A percentile compares a stretch with the other conserved stretches of the same genome.
Conservation (phyloP, 2,329 filamentous ascomycete genomes). For the Leptosphaerulina australis region DNA sequence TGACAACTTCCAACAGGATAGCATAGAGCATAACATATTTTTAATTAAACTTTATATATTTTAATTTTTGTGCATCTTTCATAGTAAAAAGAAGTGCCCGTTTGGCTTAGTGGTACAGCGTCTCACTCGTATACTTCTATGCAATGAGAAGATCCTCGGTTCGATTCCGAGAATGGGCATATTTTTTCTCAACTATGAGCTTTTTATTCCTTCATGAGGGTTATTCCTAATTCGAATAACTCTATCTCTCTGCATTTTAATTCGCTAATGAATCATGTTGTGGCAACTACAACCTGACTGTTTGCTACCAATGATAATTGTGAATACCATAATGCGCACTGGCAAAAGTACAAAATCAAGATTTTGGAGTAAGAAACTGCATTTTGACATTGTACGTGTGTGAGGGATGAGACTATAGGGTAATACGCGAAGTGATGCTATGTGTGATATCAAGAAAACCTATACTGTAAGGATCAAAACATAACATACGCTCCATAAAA, state of each 20-base stretch:
- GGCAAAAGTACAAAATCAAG: too few relatives aligned
- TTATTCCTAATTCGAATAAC: too few relatives aligned
- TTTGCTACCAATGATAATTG: too few relatives aligned
- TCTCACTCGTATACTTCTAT: slow-evolving; percentile 17
- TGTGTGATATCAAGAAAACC: neutral
- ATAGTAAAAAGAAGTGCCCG: slow-evolving; percentile 8
- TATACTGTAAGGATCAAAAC: neutral
- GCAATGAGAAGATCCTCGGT: slow-evolving; percentile 24
- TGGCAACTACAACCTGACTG: too few relatives aligned
- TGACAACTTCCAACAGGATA: too few relatives aligned
- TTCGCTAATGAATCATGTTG: too few relatives aligned
- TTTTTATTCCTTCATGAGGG: neutral
- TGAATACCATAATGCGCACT: too few relatives aligned
- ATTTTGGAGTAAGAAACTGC: too few relatives aligned
- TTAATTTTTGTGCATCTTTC: neutral
- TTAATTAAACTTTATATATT: neutral
- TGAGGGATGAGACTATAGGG: neutral
- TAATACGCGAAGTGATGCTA: neutral
- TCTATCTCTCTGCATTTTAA: too few relatives aligned
- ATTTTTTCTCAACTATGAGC: neutral
- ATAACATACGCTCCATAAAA: neutral
- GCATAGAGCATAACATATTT: neutral
- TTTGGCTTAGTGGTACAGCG: slow-evolving; percentile 26
- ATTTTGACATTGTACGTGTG: neutral
- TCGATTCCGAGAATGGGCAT: slow-evolving; percentile 25